Base-by-base conservation (phyloP, 1,284 basidiomycete species). In the Fomitopsis palustris region DNA sequence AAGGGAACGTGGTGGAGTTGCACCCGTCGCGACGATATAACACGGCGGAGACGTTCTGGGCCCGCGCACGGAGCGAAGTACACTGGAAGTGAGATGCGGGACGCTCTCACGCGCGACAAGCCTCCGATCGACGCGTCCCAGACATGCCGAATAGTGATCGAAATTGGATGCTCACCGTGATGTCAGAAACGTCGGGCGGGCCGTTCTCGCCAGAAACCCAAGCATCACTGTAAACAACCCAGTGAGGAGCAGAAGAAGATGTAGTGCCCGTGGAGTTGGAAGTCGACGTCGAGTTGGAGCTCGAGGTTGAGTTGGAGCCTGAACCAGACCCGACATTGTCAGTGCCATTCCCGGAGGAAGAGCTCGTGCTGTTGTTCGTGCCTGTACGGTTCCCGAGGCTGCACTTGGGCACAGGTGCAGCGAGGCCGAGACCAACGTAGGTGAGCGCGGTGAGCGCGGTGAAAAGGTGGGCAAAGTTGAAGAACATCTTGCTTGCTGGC, bases 191-290 rank as follows among this genome's bases (percentile, higher is more conserved):
- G 47, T 70, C 52, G 53, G 78, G 78, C 35, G 74, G 73, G 27
- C 68, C 79, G 56, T 67, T 77, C 54, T 70, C 67, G 23, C 77
- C 72, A 58, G 73, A 68, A 3, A 77, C 70, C 64, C 69, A 78
- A 55, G 72, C 63, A 65, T 81, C 78, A 53, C 71, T 71, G 65
- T 81, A 81, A 6, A 74, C 69, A n/a, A 78, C 74, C 52, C 75
- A 82, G 59, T 75, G 76, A 29, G 81, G 79, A 19, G 31, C 49
- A 0, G 74, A 67, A 43, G 68, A 58, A 31, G 55, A 47, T 27
- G 69, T 14, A 67, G 69, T 33, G 67, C 69, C 43, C 63, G 67
- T 60, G 38, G 59, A 56, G 35, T 41, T 27, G 23, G 59, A 52
- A 14, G 51, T 53, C 7, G 61, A 56, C 41, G 33, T 57, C 21